phyloP scores from a whole-genome alignment of 176 grass and related monocot species.

The Hordeum vulgare region MorexV3_pseudomolecules_assembly NC_058523.1:456435831-456436330 shows the following conservation, averaged over 20 bases:
- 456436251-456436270: not conserved
- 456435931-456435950: not conserved
- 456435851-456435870: no score
- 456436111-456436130: not conserved
- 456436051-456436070: not conserved
- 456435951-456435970: no score
- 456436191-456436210: not conserved
- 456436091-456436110: not conserved
- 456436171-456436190: not conserved
- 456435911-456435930: no score
- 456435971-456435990: not conserved
- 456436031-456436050: not conserved
- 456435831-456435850: no score
- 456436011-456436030: not conserved
- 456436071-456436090: no score
- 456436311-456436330: constrained; percentile 22
- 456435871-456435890: no score
- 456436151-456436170: constrained; percentile 1
- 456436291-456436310: constrained; percentile 20
- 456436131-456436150: not conserved
- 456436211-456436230: not conserved
- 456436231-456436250: not conserved
- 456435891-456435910: no score
- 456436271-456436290: not conserved
- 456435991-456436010: not conserved